Conservation (phyloP, 768 basidiomycete species). For the Lactifluus pinguis region DNA sequence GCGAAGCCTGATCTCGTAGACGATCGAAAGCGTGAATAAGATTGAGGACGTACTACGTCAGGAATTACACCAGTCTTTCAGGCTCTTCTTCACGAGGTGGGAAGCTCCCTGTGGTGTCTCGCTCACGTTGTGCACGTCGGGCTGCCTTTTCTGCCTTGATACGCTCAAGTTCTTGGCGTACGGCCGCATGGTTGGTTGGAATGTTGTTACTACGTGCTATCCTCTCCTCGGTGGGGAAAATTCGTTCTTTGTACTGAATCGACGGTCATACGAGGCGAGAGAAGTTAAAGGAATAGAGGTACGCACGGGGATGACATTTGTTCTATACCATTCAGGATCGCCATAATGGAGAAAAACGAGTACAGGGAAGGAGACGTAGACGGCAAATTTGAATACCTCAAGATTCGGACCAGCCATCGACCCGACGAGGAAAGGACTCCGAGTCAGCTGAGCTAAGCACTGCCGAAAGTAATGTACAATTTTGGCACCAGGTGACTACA, state of each 20-base stretch:
- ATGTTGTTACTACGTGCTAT: conserved; percentile 41
- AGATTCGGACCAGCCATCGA: conserved; percentile 62
- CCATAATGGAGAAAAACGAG: conserved; percentile 76
- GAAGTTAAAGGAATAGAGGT: not conserved
- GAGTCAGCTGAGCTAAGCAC: not conserved
- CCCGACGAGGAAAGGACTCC: no score
- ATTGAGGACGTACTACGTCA: not conserved
- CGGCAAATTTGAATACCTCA: conserved; percentile 82
- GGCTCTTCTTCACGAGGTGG: conserved; percentile 24
- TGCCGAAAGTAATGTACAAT: not conserved
- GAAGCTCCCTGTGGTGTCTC: conserved; percentile 26
- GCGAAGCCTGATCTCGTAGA: not conserved
- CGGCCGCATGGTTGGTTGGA: conserved; percentile 55
- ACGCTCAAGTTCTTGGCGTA: conserved; percentile 62
- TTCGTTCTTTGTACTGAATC: conserved; percentile 56
- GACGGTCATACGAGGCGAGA: not conserved
- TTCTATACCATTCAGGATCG: conserved; percentile 79
- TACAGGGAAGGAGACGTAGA: conserved; percentile 82
- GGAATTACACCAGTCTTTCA: conserved; percentile 15
- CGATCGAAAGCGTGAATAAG: not conserved
- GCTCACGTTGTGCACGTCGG: conserved; percentile 36
- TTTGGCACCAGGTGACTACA: not conserved
- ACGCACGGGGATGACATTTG: conserved; percentile 66
- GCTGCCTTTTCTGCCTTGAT: conserved; percentile 56
- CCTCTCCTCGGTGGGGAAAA: conserved; percentile 58